Conservation (phyloP, 176 grass and related monocot species). For the Avena atlantica region DNA sequence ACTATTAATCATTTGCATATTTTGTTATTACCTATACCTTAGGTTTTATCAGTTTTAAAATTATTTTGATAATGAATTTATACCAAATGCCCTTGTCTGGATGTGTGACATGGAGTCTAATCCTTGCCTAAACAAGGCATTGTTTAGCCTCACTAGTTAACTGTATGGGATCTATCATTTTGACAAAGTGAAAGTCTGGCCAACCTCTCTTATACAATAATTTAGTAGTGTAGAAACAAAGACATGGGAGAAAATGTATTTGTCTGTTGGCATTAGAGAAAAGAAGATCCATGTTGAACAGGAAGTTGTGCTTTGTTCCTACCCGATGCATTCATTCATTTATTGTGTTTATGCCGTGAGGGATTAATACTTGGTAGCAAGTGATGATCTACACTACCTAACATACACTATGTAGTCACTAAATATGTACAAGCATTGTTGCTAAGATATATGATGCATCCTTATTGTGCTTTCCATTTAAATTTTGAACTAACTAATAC, state of each 20-base stretch:
- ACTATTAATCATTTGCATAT: constrained; percentile 26
- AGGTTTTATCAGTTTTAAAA: not conserved
- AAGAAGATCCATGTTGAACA: not conserved
- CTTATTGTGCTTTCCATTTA: not conserved
- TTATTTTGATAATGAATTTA: not conserved
- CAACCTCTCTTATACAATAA: not conserved
- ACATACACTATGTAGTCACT: not conserved
- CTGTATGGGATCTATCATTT: not conserved
- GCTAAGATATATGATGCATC: not conserved
- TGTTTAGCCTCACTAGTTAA: not conserved
- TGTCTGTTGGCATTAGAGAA: not conserved
- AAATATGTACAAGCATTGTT: not conserved
- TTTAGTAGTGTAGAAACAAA: not conserved
- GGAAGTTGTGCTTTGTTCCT: not conserved
- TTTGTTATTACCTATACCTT: constrained; percentile 32
- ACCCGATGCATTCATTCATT: not conserved
- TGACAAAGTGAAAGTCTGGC: constrained; percentile 11
- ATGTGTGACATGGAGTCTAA: not conserved
- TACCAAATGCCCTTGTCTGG: not conserved
- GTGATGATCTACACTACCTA: not conserved
- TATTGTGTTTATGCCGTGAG: not conserved
- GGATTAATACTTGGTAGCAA: not conserved
- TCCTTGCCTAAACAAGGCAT: not conserved
- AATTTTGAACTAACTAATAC: constrained; percentile 17
- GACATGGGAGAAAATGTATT: constrained; percentile 9